Evolutionary conservation across 768 basidiomycete genomes (phyloP), one percentile per base, ranked within the genome.

Genomic region (Macrolepiota fuliginosa): DNA sequence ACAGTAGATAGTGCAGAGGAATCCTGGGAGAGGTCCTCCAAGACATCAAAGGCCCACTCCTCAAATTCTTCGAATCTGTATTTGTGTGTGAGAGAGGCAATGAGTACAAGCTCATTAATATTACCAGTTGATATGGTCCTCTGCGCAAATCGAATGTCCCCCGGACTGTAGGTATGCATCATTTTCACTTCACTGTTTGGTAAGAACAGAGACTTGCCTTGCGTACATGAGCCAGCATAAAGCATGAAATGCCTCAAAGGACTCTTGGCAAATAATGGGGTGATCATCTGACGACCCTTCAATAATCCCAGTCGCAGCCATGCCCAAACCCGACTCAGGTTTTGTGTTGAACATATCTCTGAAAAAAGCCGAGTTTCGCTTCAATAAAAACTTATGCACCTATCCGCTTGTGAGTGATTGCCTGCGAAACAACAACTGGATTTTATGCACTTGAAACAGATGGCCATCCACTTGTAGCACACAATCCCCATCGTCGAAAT

Each of bases 141-240:
- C 39, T 40, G 39, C 12, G 39, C 39, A 3, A 3, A 11, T 17
- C 39, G 39, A 17, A 40, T 40, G 12, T 40, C 17, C 12, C 17
- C 17, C 10, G 39, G 39, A 13, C 39, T 40, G 17, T 17, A 13
- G 12, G 10, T 6, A 17, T 17, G 12, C 7, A 7, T 32, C 7
- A 13, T 40, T 40, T 46, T 22, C 19, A 19, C n/a, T n/a, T 46
- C 22, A 17, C 10, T 19, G 7, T 22, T 46, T 22, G 15, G 19
- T 22, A 13, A 17, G 45, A 19, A 9, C n/a, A 2, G n/a, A 36
- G 50, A 19, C 35, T 42, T 2, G 51, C 58, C 17, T 37, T 24
- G 58, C 19, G 27, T 59, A 59, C 19, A 59, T 5, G 15, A 51
- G 15, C 58, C 50, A 51, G 15, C 58, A 59, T 35, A 50, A 22